Evolutionary conservation across 1,139 yeast species (phyloP).

Genomic region (Pichia sp.): DNA sequence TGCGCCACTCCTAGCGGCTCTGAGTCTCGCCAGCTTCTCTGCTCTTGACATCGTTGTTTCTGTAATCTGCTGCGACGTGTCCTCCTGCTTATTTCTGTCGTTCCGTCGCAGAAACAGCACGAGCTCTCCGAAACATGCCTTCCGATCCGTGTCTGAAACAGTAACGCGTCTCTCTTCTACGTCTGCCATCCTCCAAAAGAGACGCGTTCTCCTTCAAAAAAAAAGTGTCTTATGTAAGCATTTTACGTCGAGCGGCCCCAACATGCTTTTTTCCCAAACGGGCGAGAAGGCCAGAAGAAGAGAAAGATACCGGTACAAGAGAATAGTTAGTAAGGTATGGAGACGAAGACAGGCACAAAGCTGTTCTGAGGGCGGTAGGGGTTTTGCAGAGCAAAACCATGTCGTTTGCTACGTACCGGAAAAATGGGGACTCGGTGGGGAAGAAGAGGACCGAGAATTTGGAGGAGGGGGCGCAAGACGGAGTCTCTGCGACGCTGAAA

Average conservation of each 20-base stretch:
- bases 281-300: too few relatives aligned
- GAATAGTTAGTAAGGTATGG: not conserved
- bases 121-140: not conserved
- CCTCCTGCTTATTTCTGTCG: not conserved
- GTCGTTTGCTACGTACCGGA: constrained; percentile 10
- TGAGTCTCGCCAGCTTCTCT: constrained; percentile 38
- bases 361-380: not conserved
- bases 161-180: not conserved
- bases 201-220: not conserved
- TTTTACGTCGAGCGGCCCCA: not conserved
- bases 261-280: not conserved
- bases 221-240: not conserved
- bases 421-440: not conserved
- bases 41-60: constrained; percentile 17
- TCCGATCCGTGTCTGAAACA: not conserved
- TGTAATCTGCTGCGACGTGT: not conserved
- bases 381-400: not conserved
- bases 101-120: not conserved
- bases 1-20: constrained; percentile 40
- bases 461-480: constrained; percentile 5
- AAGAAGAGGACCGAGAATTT: not conserved
- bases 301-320: not conserved
- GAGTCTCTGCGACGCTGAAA: not conserved
- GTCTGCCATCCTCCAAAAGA: not conserved
- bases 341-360: not conserved